Evolutionary conservation across 2,329 filamentous ascomycete genomes (phyloP).

Genomic region (Aureobasidium lini): DNA sequence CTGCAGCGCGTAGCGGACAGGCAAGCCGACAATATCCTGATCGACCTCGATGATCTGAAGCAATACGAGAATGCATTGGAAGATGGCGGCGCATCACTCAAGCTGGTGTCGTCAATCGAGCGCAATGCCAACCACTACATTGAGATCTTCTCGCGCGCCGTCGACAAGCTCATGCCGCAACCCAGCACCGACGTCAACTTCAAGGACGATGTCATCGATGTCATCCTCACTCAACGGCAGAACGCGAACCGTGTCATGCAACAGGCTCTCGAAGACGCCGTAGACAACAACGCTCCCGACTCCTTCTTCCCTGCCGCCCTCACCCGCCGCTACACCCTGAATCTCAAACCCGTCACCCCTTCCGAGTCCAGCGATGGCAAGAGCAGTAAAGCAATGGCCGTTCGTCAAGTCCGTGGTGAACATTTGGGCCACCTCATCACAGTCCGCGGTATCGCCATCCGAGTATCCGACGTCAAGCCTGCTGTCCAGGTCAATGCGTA

Average conservation of each 20-base stretch:
- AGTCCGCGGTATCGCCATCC: slow-evolving; percentile 84
- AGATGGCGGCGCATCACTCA: slow-evolving; percentile 49
- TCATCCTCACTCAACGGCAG: slow-evolving; percentile 87
- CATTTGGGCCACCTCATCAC: slow-evolving; percentile 92
- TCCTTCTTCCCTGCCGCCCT: slow-evolving; percentile 86
- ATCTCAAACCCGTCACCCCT: slow-evolving; percentile 85
- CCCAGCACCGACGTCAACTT: slow-evolving; percentile 77
- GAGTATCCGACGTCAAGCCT: slow-evolving; percentile 96
- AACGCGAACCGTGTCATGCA: slow-evolving; percentile 72
- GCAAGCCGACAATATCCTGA: slow-evolving; percentile 64
- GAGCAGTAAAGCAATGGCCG: slow-evolving; percentile 63
- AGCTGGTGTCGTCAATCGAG: slow-evolving; percentile 77
- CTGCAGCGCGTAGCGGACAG: slow-evolving; percentile 84
- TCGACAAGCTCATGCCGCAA: slow-evolving; percentile 77
- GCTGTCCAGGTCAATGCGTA: slow-evolving; percentile 97
- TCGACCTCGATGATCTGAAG: slow-evolving; percentile 84
- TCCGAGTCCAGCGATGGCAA: slow-evolving; percentile 56
- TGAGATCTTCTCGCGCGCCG: slow-evolving; percentile 79
- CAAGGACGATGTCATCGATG: slow-evolving; percentile 95
- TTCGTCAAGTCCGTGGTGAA: slow-evolving; percentile 85
- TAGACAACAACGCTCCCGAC: slow-evolving; percentile 54
- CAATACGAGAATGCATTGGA: slow-evolving; percentile 70
- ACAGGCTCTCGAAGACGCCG: slow-evolving; percentile 31
- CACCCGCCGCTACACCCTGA: slow-evolving; percentile 86
- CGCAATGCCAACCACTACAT: slow-evolving; percentile 92